Conservation (phyloP, 1,284 basidiomycete genomes). For the Leccinum subfulvum region DNA sequence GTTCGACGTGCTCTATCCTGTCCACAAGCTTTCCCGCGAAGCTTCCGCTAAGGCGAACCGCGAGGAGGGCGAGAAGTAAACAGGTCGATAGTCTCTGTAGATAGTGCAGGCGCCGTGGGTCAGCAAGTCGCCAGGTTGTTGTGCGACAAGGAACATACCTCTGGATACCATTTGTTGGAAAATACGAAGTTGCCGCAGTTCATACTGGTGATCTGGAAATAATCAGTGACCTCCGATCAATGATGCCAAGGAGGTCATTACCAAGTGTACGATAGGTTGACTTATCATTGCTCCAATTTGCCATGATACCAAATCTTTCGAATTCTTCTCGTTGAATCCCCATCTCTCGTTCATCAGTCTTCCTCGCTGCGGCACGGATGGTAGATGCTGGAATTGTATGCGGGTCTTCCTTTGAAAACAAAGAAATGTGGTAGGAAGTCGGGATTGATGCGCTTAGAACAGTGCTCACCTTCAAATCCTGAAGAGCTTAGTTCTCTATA, state of each 20-base stretch:
- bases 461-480: conserved; percentile 62
- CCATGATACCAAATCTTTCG: conserved; percentile 85
- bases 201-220: conserved; percentile 75
- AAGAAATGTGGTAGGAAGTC: background rate
- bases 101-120: conserved; percentile 39
- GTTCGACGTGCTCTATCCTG: no score
- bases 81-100: conserved; percentile 85
- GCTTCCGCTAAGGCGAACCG: conserved; percentile 94
- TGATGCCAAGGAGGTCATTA: conserved; percentile 27
- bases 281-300: conserved; percentile 72
- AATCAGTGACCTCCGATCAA: background rate
- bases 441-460: background rate
- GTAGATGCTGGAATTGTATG: conserved; percentile 52
- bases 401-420: conserved; percentile 45
- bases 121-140: background rate
- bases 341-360: conserved; percentile 77
- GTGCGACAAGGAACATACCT: conserved; percentile 41
- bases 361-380: conserved; percentile 73
- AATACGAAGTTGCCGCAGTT: conserved; percentile 84
- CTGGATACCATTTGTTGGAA: conserved; percentile 89
- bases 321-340: conserved; percentile 82
- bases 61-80: conserved; percentile 95
- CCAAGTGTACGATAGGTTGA: conserved; percentile 87
- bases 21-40: no score
- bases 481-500: conserved; percentile 90